Evolutionary conservation across 2,329 filamentous ascomycete genomes (phyloP), one percentile per base, ranked within the genome.

Genomic region (Aspergillus awamori): DNA sequence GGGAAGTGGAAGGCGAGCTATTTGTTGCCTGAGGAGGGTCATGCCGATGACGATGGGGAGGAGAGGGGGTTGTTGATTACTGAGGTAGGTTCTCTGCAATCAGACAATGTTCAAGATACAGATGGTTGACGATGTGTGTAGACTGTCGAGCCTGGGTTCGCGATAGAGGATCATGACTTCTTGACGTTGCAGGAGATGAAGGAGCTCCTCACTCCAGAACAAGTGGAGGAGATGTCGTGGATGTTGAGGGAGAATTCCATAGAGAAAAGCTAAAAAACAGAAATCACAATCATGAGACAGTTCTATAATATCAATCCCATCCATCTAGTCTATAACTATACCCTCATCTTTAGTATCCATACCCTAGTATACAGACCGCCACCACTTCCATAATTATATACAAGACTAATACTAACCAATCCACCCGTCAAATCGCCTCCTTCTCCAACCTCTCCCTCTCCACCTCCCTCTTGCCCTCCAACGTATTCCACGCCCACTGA

Each of bases 401-500:
- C 56, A 56, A 22, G 17, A 17, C 20, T 11, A 10, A 30, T 3
- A 47, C 26, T 26, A 26, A 26, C 6, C 26, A 26, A 26, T 26
- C 26, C 2, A 33, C 30, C 30, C 30, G 5, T 36, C 33, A 36
- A 48, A 24, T 11, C n/a, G 8, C 26, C 20, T 33, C 43, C 20
- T 15, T 15, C 33, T 26, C 13, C 38, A 43, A 33, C 55, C 55
- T 38, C 53, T 63, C 48, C 33, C 47, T 58, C 28, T 63, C 58
- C 48, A 22, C 26, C 45, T n/a, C 47, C 22, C 60, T 65, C 66
- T 59, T 71, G 5, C 82, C 80, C 57, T 86, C 83, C 68, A 96
- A 76, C 33, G 87, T 81, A 79, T 97, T 97, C 69, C 89, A 89
- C 22, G 88, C 90, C 87, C 89, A 95, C 76, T 97, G 92, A 76